These are phyloP conservation scores for Chrysanthemum seticuspe DNA, from an alignment of 129 eudicot genomes.

Conservation along the genomic window DNA sequence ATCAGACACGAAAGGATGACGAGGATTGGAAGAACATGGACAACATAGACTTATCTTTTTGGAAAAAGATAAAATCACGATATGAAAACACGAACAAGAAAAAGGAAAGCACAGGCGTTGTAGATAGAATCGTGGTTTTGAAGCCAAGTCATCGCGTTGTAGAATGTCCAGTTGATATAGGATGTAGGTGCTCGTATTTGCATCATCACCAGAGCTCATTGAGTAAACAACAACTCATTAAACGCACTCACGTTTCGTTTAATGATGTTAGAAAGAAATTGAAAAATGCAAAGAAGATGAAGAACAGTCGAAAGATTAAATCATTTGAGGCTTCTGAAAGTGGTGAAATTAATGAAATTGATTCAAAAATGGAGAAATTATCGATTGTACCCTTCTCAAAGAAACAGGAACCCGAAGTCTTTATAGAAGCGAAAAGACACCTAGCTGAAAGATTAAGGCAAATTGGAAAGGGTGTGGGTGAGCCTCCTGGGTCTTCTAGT, in stretches of 20 bases:
- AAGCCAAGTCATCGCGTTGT: slow-evolving; percentile 26
- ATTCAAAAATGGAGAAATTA: slow-evolving; percentile 15
- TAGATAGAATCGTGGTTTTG: slow-evolving; percentile 40
- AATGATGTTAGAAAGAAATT: slow-evolving; percentile 18
- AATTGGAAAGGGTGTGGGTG: slow-evolving; percentile 27
- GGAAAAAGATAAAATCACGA: slow-evolving; percentile 34
- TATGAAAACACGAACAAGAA: slow-evolving; percentile 25
- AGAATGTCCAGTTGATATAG: slow-evolving; percentile 24
- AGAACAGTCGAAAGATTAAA: slow-evolving; percentile 11
- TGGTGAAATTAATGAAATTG: slow-evolving; percentile 8
- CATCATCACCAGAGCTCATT: slow-evolving; percentile 27
- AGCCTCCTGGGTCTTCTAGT: slow-evolving; percentile 17
- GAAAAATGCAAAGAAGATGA: slow-evolving; percentile 21
- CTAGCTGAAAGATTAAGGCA: slow-evolving; percentile 57
- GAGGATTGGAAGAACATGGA: slow-evolving; percentile 25
- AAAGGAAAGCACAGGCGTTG: slow-evolving; percentile 15
- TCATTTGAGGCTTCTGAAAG: slow-evolving; percentile 22
- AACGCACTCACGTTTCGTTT: slow-evolving; percentile 27
- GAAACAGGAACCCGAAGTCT: slow-evolving; percentile 41
- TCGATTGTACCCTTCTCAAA: slow-evolving; percentile 24
- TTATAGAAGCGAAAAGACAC: slow-evolving; percentile 57
- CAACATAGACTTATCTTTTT: slow-evolving; percentile 23
- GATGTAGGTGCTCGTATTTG: slow-evolving; percentile 45
- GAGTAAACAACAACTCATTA: slow-evolving; percentile 28
- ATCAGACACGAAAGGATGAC: slow-evolving; percentile 10